Base-by-base conservation (phyloP, 2,329 filamentous ascomycete species). In the Xylariaceae sp. region DNA sequence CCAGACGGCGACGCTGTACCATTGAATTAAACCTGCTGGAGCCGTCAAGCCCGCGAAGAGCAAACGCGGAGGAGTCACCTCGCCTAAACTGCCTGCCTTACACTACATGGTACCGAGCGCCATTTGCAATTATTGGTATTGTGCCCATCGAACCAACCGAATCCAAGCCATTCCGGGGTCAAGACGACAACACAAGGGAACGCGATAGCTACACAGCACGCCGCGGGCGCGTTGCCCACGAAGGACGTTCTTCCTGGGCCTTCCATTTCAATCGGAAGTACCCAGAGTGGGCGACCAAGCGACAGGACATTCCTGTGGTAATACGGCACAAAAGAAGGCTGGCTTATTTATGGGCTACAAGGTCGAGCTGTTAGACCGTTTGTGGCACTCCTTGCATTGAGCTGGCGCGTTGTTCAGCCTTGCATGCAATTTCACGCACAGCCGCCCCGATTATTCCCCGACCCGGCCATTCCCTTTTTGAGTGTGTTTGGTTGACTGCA, bases 391-490 rank as follows among this genome's bases (percentile, higher is more conserved):
- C 19, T 51, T 50, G 46, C 51, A 58, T 56, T 53, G 46, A 54
- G 32, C 56, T 41, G 43, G 58, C 56, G 51, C 58, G 55, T 51
- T 29, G 41, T 52, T 51, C 56, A 58, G 53, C 56, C 55, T 47
- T 56, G 43, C 47, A 54, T 26, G 42, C 53, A 50, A 52, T 51
- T 47, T 52, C 36, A 54, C 51, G 36, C 45, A 48, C 41, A 26
- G 43, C 32, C 37, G 44, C 30, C 50, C 51, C 26, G 49, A 53
- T 26, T 55, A 46, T 49, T 53, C 40, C 47, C 45, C 49, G 18
- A 51, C 45, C 41, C 43, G 32, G 44, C 36, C 50, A 22, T 41
- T 46, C 39, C 42, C 51, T 32, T 36, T 47, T 54, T 54, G 48
- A 47, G 34, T 51, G 43, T 53, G 43, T 48, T 40, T 47, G 41